Conservation (phyloP, 169 alveolate genomes). For the Eimeria sp. region DNA sequence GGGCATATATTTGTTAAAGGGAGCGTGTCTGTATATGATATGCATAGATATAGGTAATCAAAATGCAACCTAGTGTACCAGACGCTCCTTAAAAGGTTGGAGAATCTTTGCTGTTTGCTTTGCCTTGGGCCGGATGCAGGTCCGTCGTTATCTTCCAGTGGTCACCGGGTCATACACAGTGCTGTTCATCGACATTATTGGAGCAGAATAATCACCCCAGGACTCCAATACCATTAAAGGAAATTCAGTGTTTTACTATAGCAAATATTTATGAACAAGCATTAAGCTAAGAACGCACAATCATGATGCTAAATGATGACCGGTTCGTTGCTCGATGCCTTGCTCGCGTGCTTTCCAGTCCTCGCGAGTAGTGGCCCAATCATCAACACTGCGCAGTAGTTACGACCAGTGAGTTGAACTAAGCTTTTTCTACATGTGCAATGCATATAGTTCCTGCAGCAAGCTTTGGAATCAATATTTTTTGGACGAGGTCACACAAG, state of each 20-base stretch:
- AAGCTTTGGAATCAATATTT: background rate
- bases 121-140: background rate
- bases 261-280: background rate
- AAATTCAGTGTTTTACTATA: background rate
- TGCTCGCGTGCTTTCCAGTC: conserved; percentile 8
- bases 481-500: background rate
- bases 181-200: background rate
- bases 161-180: too few relatives aligned
- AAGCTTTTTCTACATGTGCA: background rate
- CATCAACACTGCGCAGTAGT: background rate
- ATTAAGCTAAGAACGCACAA: background rate
- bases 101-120: background rate
- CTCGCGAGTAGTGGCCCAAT: background rate
- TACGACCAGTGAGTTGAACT: background rate
- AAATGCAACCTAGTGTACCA: too few relatives aligned
- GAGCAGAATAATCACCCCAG: background rate
- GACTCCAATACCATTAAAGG: background rate
- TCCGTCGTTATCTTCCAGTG: background rate
- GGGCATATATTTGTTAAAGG: too few relatives aligned
- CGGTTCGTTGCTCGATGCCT: background rate
- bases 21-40: too few relatives aligned
- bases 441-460: background rate
- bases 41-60: too few relatives aligned
- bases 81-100: too few relatives aligned
- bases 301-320: background rate